phyloP scores from a whole-genome alignment of 164 flowering plant species.

The Liquidambar formosana region DNA sequence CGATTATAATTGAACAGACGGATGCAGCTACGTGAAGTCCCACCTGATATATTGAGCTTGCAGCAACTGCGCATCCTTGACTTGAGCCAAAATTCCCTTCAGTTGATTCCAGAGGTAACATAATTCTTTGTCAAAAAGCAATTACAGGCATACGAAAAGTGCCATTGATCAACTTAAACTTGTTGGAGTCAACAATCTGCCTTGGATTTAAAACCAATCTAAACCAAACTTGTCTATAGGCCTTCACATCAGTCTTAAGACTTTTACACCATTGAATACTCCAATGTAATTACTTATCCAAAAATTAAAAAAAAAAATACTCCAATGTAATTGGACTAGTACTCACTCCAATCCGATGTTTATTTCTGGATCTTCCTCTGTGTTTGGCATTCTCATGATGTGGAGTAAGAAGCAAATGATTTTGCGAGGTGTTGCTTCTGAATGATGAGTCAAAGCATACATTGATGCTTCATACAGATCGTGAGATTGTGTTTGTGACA shows the following conservation, averaged over 20 bases:
- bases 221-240: not conserved
- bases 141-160: not conserved
- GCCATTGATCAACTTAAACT: not conserved
- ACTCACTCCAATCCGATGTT: not conserved
- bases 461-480: not conserved
- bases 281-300: too few species aligned
- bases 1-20: constrained; percentile 43
- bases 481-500: not conserved
- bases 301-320: too few species aligned
- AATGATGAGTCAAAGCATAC: not conserved
- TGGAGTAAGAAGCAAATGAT: not conserved
- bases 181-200: not conserved
- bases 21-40: constrained; percentile 66
- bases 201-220: not conserved
- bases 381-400: not conserved
- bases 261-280: not conserved
- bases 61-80: constrained; percentile 72
- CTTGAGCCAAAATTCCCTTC: constrained; percentile 83
- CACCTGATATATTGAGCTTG: constrained; percentile 57
- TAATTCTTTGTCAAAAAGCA: not conserved
- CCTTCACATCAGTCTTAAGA: too few species aligned
- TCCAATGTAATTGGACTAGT: not conserved
- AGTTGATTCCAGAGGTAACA: constrained; percentile 68
- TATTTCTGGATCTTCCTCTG: not conserved
- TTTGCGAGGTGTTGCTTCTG: not conserved